These are phyloP conservation scores for Sporothrix humicola DNA, from an alignment of 2,329 filamentous ascomycete genomes.

Conservation along the genomic window DNA sequence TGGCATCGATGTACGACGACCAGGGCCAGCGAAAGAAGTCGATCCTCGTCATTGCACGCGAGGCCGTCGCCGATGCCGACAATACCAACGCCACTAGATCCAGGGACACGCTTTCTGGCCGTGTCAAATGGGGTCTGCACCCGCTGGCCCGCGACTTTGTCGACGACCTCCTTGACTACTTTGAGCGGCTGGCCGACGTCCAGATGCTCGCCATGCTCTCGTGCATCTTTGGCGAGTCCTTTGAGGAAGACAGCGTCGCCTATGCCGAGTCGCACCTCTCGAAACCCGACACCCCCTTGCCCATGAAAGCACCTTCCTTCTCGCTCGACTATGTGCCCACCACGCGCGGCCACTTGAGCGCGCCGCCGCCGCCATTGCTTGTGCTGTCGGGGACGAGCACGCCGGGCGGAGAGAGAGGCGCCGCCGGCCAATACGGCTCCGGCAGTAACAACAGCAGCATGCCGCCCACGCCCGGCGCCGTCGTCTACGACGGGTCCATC, in stretches of 20 bases:
- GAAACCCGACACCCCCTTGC: slow-evolving; percentile 65
- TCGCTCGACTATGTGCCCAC: slow-evolving; percentile 70
- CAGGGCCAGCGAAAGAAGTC: slow-evolving; percentile 57
- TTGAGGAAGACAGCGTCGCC: slow-evolving; percentile 63
- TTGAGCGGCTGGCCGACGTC: slow-evolving; percentile 65
- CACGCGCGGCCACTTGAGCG: slow-evolving; percentile 38
- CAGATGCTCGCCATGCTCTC: slow-evolving; percentile 76
- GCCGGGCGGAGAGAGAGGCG: slow-evolving; percentile 43
- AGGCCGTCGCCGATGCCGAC: slow-evolving; percentile 57
- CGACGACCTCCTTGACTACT: slow-evolving; percentile 66
- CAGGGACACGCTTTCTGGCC: slow-evolving; percentile 54
- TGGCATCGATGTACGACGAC: slow-evolving; percentile 54
- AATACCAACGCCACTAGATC: slow-evolving; percentile 31
- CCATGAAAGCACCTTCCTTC: slow-evolving; percentile 69
- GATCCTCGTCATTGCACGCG: slow-evolving; percentile 71
- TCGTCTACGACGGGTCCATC: slow-evolving; percentile 36
- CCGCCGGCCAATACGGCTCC: neutral
- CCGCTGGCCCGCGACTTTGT: slow-evolving; percentile 68
- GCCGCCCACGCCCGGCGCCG: slow-evolving; percentile 28
- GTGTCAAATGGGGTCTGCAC: slow-evolving; percentile 71
- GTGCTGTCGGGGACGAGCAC: slow-evolving; percentile 44
- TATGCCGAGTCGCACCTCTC: slow-evolving; percentile 63
- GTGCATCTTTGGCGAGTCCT: slow-evolving; percentile 69
- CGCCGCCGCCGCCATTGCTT: slow-evolving; percentile 16
- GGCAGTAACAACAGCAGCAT: slow-evolving; percentile 32